Conservation (phyloP, 2,329 filamentous ascomycete genomes). For the Arthrobotrys sphaeroides region DNA sequence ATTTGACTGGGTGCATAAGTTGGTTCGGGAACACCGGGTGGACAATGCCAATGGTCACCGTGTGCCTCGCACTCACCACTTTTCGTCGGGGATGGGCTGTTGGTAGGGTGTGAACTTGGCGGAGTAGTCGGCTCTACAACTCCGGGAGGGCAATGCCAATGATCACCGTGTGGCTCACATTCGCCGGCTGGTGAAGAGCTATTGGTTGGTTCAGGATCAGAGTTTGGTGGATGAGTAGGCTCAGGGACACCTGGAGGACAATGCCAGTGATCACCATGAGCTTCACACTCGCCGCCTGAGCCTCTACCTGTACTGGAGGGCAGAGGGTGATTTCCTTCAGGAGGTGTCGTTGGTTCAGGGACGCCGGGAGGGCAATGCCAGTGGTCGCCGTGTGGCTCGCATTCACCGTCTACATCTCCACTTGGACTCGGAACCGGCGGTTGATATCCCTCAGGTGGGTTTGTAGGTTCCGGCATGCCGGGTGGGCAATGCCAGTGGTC, state of each 20-base stretch:
- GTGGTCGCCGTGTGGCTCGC: neutral
- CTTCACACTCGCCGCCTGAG: neutral
- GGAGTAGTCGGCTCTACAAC: neutral
- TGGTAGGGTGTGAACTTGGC: neutral
- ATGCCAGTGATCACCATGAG: slow-evolving; percentile 5
- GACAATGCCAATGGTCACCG: slow-evolving; percentile 7
- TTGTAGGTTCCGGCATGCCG: neutral
- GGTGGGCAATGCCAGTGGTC: slow-evolving; percentile 4
- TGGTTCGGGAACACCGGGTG: neutral
- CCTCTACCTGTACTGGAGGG: neutral
- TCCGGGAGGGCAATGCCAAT: slow-evolving; percentile 7
- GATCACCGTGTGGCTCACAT: slow-evolving; percentile 3
- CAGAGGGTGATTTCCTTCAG: neutral
- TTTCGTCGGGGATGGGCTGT: neutral
- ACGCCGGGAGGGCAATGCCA: slow-evolving; percentile 5
- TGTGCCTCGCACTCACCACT: neutral
- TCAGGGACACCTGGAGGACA: slow-evolving; percentile 1
- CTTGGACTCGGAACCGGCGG: neutral
- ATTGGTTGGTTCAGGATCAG: neutral
- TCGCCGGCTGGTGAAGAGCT: neutral
- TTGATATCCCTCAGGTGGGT: neutral
- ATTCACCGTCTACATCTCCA: neutral
- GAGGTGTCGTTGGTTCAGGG: neutral
- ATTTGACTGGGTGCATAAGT: too few species aligned
- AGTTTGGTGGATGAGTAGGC: neutral